Evolutionary conservation across 345 rosid genomes (phyloP), one percentile per base, ranked within the genome.

Genomic region (Trapa incisa): DNA sequence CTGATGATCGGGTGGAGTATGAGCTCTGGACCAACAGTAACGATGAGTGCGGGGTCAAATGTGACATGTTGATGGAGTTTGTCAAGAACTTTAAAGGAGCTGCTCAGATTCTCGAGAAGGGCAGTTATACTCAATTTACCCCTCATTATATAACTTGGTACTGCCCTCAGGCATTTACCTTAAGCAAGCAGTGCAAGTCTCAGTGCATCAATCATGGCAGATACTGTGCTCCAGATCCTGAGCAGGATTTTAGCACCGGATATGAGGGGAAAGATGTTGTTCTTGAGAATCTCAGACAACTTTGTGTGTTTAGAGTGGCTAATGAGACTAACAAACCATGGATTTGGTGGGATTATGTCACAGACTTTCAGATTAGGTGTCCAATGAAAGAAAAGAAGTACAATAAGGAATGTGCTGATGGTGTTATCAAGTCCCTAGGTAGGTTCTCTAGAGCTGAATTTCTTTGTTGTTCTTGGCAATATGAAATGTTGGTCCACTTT

Each of bases 161-260:
- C 47, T 93, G 98, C 67, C 98, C 98, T 72, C 87, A 72, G 66
- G 86, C 98, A 47, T 93, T 93, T 79, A 93, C 94, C 22, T 67
- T 84, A 68, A 93, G 97, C 80, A 77, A 75, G 53, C 98, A 92
- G 79, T 92, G 98, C 73, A 87, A 87, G 79, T 92, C 98, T 2
- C 98, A 92, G 80, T 93, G 98, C 78, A 88, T 93, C 76, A 93
- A 93, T 81, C 88, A 81, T 64, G 97, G 98, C 32, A 84, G 97
- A 75, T 93, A 93, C 72, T 93, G 98, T 54, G 97, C 98, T 66
- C 98, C 98, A 47, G 97, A 93, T 85, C 98, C 98, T n/a, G 98
- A 93, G 56, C 97, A 93, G 73, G 97, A 93, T 74, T 93, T 93
- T 70, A 85, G 90, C 82, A 70, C 84, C 0, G 98, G 98, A 22